phyloP scores from a whole-genome alignment of 768 basidiomycete species.

The Chlorophyllum brunneum region DNA sequence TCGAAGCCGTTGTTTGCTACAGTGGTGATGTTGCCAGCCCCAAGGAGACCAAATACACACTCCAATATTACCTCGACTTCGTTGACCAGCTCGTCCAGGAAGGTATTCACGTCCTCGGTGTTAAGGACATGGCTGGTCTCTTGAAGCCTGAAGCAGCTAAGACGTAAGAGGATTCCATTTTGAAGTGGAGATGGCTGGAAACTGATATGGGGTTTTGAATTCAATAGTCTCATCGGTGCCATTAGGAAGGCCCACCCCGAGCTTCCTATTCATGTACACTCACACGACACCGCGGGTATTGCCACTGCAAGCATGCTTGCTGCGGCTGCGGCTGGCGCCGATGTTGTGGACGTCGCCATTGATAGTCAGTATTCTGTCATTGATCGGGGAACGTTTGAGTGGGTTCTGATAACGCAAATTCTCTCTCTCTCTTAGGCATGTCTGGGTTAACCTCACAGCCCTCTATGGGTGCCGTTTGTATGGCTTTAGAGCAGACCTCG shows the following conservation, averaged over 20 bases:
- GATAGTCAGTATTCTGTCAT: slow-evolving; percentile 65
- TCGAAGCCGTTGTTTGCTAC: slow-evolving; percentile 97
- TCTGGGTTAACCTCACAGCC: slow-evolving; percentile 98
- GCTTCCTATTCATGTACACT: slow-evolving; percentile 98
- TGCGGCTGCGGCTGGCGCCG: slow-evolving; percentile 93
- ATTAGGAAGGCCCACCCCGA: slow-evolving; percentile 96
- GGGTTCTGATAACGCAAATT: slow-evolving; percentile 15
- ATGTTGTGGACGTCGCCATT: slow-evolving; percentile 97
- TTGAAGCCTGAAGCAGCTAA: slow-evolving; percentile 93
- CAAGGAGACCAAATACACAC: slow-evolving; percentile 94
- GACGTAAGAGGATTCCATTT: slow-evolving; percentile 47
- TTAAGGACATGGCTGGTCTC: slow-evolving; percentile 99
- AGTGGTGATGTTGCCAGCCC: slow-evolving; percentile 95
- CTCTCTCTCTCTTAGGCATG: slow-evolving; percentile 61
- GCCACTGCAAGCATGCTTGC: slow-evolving; percentile 98
- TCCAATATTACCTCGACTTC: slow-evolving; percentile 96
- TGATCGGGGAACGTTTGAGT: neutral
- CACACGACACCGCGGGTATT: slow-evolving; percentile 99
- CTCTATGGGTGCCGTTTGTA: slow-evolving; percentile 96
- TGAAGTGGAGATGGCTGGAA: neutral
- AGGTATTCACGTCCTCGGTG: slow-evolving; percentile 94
- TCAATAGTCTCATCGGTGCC: slow-evolving; percentile 77
- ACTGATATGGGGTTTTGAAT: slow-evolving; percentile 1
- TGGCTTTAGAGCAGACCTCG: slow-evolving; percentile 90
- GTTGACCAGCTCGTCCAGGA: slow-evolving; percentile 89